These are phyloP conservation scores for Pseudozyma thailandica DNA, from an alignment of 1,284 basidiomycete species.

Conservation along the genomic window DNA sequence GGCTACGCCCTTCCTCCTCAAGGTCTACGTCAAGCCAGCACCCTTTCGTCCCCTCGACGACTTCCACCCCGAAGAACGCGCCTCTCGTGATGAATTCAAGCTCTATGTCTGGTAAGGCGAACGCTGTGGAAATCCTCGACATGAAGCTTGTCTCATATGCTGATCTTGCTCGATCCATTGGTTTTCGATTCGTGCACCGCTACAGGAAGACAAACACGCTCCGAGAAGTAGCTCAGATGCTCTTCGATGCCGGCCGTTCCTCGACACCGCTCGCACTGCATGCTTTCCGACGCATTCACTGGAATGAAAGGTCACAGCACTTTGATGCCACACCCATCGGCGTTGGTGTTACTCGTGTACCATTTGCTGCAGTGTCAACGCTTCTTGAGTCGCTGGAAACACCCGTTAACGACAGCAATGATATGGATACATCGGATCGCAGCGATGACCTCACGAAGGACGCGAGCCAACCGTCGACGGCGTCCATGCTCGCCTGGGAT, in stretches of 20 bases:
- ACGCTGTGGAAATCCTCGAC: too few species aligned
- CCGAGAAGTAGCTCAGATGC: slow-evolving; percentile 53
- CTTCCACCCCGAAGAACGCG: slow-evolving; percentile 23
- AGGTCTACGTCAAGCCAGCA: slow-evolving; percentile 34
- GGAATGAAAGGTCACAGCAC: slow-evolving; percentile 11
- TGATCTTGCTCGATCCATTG: not conserved
- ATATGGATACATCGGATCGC: slow-evolving; percentile 14
- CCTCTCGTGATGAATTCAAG: slow-evolving; percentile 40
- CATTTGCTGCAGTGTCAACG: slow-evolving; percentile 18
- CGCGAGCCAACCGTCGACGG: not conserved
- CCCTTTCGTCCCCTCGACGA: slow-evolving; percentile 45
- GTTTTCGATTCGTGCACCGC: not conserved
- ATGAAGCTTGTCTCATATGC: not conserved
- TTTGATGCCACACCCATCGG: slow-evolving; percentile 32
- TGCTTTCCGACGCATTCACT: slow-evolving; percentile 49
- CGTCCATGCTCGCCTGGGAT: slow-evolving; percentile 23
- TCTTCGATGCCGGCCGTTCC: slow-evolving; percentile 47
- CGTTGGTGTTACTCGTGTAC: slow-evolving; percentile 51
- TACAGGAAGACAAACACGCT: slow-evolving; percentile 58
- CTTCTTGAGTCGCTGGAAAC: slow-evolving; percentile 34
- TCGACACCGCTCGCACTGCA: slow-evolving; percentile 50
- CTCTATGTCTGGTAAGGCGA: slow-evolving; percentile 52
- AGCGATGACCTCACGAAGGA: not conserved
- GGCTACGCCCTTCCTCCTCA: slow-evolving; percentile 46
- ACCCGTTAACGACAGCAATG: slow-evolving; percentile 4